Base-by-base conservation (phyloP, 2,329 filamentous ascomycete species). In the Penicillium sp. region DNA sequence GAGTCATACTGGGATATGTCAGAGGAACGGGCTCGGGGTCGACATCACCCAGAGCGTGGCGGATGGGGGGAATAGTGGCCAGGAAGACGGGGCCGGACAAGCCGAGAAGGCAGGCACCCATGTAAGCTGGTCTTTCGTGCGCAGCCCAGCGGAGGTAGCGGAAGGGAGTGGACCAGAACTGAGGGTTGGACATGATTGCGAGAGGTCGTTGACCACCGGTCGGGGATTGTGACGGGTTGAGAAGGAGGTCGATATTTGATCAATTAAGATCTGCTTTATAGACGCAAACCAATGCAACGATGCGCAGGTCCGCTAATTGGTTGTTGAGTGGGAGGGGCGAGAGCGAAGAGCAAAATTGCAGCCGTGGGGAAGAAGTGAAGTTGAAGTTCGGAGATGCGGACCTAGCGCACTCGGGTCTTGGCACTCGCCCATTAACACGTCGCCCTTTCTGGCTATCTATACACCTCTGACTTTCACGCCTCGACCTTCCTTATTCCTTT, bases 91-190 rank as follows among this genome's bases (percentile, higher is more conserved):
- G 94, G 10, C 92, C 92, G 52, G 85, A 68, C 61, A 76, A 79
- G 65, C 90, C 93, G 63, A 97, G 79, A 55, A 90, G 71, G 68
- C 91, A 79, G 67, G 90, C 91, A 84, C 86, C 97, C 83, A 97
- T 96, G 79, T 92, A 89, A 56, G 92, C 92, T 48, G 94, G 94
- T 75, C 89, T 90, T 76, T 94, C 88, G 78, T 91, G 88, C 47
- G 90, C 83, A 49, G 92, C 87, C 91, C 92, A 97, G 77, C 88
- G 88, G 69, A 90, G 78, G 86, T 96, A 97, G 67, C 86, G 86
- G 73, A 95, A 70, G 61, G 94, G 94, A 56, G 84, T 83, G 63
- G 86, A 83, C 86, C 89, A 97, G 88, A 99, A 97, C 68, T 82
- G 81, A 67, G 91, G 88, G 52, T 83, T 81, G 57, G 82, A 74